Evolutionary conservation across 768 basidiomycete species (phyloP), one percentile per base, ranked within the genome.

Genomic region (Tylopilus subfusipes): DNA sequence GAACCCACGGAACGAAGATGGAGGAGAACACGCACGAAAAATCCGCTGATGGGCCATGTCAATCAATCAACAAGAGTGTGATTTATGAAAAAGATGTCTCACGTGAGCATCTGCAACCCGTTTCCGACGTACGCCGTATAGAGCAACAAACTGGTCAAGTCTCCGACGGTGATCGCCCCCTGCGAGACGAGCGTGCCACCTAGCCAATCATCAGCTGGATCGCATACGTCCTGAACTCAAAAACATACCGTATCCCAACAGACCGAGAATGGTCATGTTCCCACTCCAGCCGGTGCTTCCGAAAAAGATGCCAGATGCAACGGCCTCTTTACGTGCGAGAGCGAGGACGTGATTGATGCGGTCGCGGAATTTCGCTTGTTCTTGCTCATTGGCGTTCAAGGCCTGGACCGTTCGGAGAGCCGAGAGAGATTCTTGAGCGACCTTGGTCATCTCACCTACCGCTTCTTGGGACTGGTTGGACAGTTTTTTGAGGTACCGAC

Each of bases 401-500:
- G 93, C 90, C 65, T 98, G 95, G 0, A 95, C 89, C 0, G 93
- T 95, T 2, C 92, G 81, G 29, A 95, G 77, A 4, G 90, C 90
- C 4, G 90, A 82, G 5, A 99, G 81, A 5, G 94, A 85, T 65
- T 99, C 96, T 55, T 92, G 87, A 6, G 95, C 94, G 30, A 74
- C 78, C 71, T 82, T 94, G 30, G 93, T 92, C 94, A 96, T 93
- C 52, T 96, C 94, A 52, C 95, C 95, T 49, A 97, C 81, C 1
- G 95, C 93, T 64, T 94, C 93, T 69, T 99, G 96, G 7, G 96
- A 95, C 63, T 85, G 76, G 63, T 91, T 93, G 8, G 92, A 92
- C 4, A 99, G 81, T 56, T 85, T 88, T 68, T 94, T 93, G 50
- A 99, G 74, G 72, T 98, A 99, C 13, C 94, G 84, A 58, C 96